Evolutionary conservation across 2,329 filamentous ascomycete genomes (phyloP), one percentile per base, ranked within the genome.

Genomic region (Parastagonospora nodorum): DNA sequence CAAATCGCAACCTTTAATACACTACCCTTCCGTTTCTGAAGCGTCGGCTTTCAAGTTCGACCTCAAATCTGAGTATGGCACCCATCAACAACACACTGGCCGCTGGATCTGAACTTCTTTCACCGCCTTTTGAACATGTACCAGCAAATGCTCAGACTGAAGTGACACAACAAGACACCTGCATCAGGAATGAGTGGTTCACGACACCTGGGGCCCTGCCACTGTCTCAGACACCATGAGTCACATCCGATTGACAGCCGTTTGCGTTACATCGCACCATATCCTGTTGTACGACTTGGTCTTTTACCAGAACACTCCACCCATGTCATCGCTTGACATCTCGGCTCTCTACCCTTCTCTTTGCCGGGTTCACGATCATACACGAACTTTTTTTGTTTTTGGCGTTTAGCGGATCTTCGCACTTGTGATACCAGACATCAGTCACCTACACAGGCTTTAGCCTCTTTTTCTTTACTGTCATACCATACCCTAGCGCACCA

Each of bases 371-470:
- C 48, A 73, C 51, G 68, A 69, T 55, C 51, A 56, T 55, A 65
- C 48, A 68, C 51, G 60, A 67, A 50, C 52, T 62, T 16, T 29
- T 8, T 62, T 53, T 24, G 55, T 42, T 46, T 59, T 59, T 50
- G 68, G 63, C 57, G 63, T 68, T 69, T 53, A 58, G 61, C 48
- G 58, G 57, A 57, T 47, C 49, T 60, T 54, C 53, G 47, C 53
- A 61, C 57, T 50, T 61, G 67, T 71, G 70, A 73, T 73, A 73
- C 70, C 70, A 73, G 69, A 72, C 70, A 58, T 57, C 53, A 58
- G 69, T 72, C 68, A 71, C 61, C 59, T 60, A 67, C 57, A 67
- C 42, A 58, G 64, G 65, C 67, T 55, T 52, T 36, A 46, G 45
- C 61, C 63, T 58, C 58, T 24, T 24, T 55, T 57, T 64, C 45